Evolutionary conservation across 2,329 filamentous ascomycete species (phyloP), one percentile per base, ranked within the genome.

Genomic region (Parascedosporium putredinis): DNA sequence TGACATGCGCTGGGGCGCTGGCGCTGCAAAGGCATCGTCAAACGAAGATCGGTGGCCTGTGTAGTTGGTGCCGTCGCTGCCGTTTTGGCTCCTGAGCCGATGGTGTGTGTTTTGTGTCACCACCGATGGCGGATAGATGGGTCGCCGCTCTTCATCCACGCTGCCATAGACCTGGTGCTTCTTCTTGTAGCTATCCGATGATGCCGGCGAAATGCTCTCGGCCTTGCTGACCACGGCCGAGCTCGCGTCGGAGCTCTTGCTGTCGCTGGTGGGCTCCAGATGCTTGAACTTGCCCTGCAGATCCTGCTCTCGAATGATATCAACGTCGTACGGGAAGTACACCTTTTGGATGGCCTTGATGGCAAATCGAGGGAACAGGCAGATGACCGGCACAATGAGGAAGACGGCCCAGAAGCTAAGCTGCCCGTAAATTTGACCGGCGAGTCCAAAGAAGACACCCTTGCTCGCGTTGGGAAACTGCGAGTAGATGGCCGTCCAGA

Each of bases 271-370:
- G 53, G 70, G 69, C n/a, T 70, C 74, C 46, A 91, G 73, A 59
- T 88, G 79, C 56, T 85, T 81, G 64, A 94, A 97, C 60, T 84
- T 83, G 57, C 93, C 93, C 68, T 83, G 75, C 24, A 79, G 79
- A 53, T 94, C 81, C 70, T 97, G 89, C 66, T 98, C 93, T 45
- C 93, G 88, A 60, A 98, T 83, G 55, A 98, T 95, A 64, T 98
- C 93, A 52, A 96, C 83, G 60, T 98, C 93, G 57, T 85, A 84
- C 3, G 93, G 93, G 65, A 85, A 87, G 69, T 89, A 97, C 50
- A 95, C 86, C 69, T 98, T 98, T 66, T 97, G 93, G 46, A 93
- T 68, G 27, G 83, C 74, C 69, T 98, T 98, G 70, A 86, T 75
- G 45, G 80, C 78, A 64, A 97, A 95, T 23, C 93, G 83, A 9